Percentiles rank a stretch among this genome's conserved stretches.
Evolutionary conservation across 805 yeast species (phyloP).

Genomic region (Maudiozyma pseudohumilis): DNA sequence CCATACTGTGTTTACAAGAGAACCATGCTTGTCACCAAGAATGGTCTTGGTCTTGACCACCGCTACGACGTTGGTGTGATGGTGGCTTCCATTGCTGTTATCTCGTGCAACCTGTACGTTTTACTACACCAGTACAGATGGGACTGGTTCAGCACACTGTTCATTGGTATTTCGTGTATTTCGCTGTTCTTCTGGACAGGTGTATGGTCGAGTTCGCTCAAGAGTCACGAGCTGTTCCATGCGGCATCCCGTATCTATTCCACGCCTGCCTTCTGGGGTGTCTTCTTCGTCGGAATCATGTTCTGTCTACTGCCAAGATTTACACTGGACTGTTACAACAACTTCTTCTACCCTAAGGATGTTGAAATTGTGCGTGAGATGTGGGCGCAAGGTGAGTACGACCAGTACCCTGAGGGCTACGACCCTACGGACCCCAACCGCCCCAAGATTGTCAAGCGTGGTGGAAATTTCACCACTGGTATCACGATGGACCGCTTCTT

Average conservation of each 20-base stretch:
- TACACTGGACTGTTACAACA: slow-evolving; percentile 44
- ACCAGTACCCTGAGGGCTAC: slow-evolving; percentile 52
- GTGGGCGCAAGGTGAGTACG: slow-evolving; percentile 55
- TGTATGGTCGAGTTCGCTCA: slow-evolving; percentile 52
- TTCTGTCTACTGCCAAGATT: slow-evolving; percentile 62
- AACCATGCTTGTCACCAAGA: slow-evolving; percentile 36
- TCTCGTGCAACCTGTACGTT: slow-evolving; percentile 58
- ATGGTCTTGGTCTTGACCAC: slow-evolving; percentile 57
- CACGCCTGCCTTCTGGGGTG: slow-evolving; percentile 55
- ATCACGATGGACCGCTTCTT: slow-evolving; percentile 1
- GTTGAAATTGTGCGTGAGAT: slow-evolving; percentile 67
- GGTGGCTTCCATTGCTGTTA: slow-evolving; percentile 56
- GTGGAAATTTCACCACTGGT: not conserved
- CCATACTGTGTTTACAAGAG: slow-evolving; percentile 48
- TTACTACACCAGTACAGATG: slow-evolving; percentile 63
- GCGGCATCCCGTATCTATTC: slow-evolving; percentile 59
- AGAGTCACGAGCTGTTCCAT: slow-evolving; percentile 53
- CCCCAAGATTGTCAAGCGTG: slow-evolving; percentile 36
- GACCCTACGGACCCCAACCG: slow-evolving; percentile 77
- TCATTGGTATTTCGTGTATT: slow-evolving; percentile 48
- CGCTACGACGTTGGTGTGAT: slow-evolving; percentile 62
- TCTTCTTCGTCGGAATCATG: slow-evolving; percentile 52
- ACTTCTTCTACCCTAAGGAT: slow-evolving; percentile 51
- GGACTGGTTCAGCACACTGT: slow-evolving; percentile 64
- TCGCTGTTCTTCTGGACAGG: slow-evolving; percentile 71